These are phyloP conservation scores for Sporothrix pseudoabietina DNA, from an alignment of 2,329 filamentous ascomycete genomes.

Conservation along the genomic window DNA sequence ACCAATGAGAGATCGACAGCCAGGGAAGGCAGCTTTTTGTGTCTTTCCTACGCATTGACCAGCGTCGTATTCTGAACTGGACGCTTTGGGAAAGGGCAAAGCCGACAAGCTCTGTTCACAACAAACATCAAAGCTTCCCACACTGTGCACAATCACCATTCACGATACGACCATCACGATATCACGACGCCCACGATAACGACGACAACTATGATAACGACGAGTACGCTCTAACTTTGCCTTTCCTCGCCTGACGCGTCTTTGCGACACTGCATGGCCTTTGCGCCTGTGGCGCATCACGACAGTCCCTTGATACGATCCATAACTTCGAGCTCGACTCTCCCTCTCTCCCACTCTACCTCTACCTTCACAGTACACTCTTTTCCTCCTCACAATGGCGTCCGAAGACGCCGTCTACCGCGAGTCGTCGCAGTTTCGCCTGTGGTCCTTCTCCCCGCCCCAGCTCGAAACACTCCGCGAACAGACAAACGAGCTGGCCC, in stretches of 20 bases:
- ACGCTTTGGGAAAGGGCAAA: background rate
- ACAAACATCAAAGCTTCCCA: background rate
- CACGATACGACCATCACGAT: background rate
- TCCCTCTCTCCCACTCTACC: background rate
- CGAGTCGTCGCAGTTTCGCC: slow-evolving; percentile 82
- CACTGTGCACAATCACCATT: background rate
- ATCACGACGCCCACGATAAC: background rate
- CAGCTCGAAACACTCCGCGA: slow-evolving; percentile 71
- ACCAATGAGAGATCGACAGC: slow-evolving; percentile 14
- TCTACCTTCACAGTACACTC: background rate
- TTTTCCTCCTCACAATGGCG: slow-evolving; percentile 53
- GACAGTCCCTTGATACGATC: background rate
- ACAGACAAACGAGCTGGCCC: slow-evolving; percentile 77
- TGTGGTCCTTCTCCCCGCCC: slow-evolving; percentile 86
- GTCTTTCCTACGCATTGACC: background rate
- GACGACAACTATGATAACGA: background rate
- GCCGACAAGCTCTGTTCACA: background rate
- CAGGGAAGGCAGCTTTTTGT: background rate
- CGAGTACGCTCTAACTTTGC: background rate
- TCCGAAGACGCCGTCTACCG: slow-evolving; percentile 91
- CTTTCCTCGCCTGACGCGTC: background rate
- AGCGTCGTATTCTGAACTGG: background rate
- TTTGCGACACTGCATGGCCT: slow-evolving; percentile 3
- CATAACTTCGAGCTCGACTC: background rate
- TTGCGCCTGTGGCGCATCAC: slow-evolving; percentile 24